A percentile compares a stretch with the other conserved stretches of the same genome.
Conservation (phyloP, 2,329 filamentous ascomycete species). For the Diaporthe sp. region DNA sequence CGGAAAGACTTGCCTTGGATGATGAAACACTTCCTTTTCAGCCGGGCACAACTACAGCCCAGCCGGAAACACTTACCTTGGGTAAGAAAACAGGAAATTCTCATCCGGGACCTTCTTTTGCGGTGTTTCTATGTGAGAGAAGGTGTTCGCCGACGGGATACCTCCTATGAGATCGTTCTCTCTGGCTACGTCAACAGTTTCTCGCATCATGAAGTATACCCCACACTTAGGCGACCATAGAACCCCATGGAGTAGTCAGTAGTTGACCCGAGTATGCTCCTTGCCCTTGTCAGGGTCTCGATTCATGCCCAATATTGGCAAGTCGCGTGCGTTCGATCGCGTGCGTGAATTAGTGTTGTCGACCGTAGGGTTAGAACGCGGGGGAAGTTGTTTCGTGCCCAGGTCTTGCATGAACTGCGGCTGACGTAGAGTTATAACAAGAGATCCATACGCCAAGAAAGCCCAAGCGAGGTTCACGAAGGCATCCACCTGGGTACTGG, state of each 20-base stretch:
- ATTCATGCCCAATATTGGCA: no score
- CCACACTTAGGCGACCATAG: no score
- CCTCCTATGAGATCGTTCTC: not conserved
- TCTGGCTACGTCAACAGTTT: not conserved
- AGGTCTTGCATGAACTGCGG: not conserved
- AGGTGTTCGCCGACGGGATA: not conserved
- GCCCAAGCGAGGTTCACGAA: not conserved
- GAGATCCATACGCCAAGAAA: not conserved
- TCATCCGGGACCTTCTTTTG: not conserved
- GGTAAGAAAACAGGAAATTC: not conserved
- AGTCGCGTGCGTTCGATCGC: no score
- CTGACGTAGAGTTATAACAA: not conserved
- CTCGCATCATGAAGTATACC: not conserved
- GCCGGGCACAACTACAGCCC: no score
- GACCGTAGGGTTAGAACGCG: no score
- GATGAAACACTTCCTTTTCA: no score
- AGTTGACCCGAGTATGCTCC: not conserved
- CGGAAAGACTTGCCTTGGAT: no score
- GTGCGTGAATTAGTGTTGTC: no score
- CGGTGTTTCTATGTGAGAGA: not conserved
- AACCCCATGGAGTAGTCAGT: no score
- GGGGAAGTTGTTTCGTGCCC: no score
- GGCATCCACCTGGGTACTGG: not conserved
- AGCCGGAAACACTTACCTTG: no score
- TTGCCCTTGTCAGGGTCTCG: not conserved